Evolutionary conservation across 352 stramenopile species (phyloP).

Genomic region (Phytophthora pini): DNA sequence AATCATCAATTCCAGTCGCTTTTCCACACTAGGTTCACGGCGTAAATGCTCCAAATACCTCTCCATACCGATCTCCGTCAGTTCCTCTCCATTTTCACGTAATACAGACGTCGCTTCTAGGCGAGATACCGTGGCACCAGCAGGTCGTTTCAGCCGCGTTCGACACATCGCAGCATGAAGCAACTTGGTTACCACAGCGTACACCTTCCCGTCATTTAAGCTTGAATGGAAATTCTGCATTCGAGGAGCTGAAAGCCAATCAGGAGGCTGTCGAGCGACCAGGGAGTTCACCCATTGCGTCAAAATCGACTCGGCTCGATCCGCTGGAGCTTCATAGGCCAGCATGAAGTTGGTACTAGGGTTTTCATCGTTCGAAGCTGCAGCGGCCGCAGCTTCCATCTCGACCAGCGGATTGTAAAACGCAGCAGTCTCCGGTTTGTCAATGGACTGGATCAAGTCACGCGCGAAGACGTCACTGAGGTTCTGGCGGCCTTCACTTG

Average conservation of each 20-base stretch:
- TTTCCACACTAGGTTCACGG: constrained; percentile 53
- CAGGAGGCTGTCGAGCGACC: constrained; percentile 46
- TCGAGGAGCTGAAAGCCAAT: constrained; percentile 55
- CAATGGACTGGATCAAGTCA: constrained; percentile 65
- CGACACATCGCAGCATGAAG: constrained; percentile 75
- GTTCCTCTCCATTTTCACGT: constrained; percentile 80
- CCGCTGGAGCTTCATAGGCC: constrained; percentile 56
- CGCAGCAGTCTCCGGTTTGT: constrained; percentile 64
- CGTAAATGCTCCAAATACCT: constrained; percentile 74
- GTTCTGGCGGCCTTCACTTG: constrained; percentile 72
- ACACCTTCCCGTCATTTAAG: constrained; percentile 63
- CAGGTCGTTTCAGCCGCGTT: constrained; percentile 43
- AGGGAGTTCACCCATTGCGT: constrained; percentile 81
- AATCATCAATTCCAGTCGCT: constrained; percentile 76
- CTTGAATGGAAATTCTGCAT: constrained; percentile 80
- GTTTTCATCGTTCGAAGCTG: constrained; percentile 1
- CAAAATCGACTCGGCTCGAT: constrained; percentile 75
- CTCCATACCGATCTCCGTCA: constrained; percentile 81
- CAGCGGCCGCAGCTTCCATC: constrained; percentile 30
- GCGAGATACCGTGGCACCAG: constrained; percentile 38
- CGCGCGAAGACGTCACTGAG: constrained; percentile 67
- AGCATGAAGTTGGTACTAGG: constrained; percentile 29
- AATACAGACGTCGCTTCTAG: constrained; percentile 65
- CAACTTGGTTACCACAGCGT: constrained; percentile 62
- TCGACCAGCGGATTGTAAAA: constrained; percentile 76